Evolutionary conservation across 306 rosid genomes (phyloP), one percentile per base, ranked within the genome.

Genomic region (Rosa lucieae): DNA sequence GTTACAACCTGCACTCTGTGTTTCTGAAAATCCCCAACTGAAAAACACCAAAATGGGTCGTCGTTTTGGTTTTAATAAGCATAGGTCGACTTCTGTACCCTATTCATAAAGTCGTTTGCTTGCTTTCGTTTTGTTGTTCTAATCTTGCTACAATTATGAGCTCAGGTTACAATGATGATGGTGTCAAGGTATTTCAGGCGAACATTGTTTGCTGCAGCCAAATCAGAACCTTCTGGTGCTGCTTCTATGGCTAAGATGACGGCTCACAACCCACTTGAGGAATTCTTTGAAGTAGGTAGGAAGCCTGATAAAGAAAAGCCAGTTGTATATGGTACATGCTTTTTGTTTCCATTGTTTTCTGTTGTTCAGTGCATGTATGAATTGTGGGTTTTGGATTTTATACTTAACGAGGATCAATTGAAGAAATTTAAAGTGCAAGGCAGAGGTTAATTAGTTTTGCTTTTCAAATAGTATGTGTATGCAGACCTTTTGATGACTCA

Each of bases 261-360:
- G 32, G 77, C n/a, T 2, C 56, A 79, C 42, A 94, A 94, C 75
- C 97, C 97, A 55, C 97, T 94, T 61, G 84, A 90, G 66, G 92
- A 88, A 78, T 91, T 94, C 78, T 94, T 92, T 69, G 99, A 94
- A 88, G 79, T 37, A 42, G 93, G 88, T 63, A 87, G 93, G 85
- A 84, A 84, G 73, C 21, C 75, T 39, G 97, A 94, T 0, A 90
- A 89, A 44, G 99, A 88, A 14, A 85, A 87, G 76, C 97, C 99
- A 12, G 88, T 90, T 80, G 90, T 89, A 53, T 94, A 92, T 71
- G 99, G 99, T 94, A 87, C 70, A 23, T 37, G 67, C 48, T 62
- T 44, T 78, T 70, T 2, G n/a, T 76, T 85, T 81, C 59, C 52
- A 0, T 20, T 62, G 42, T 26, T 76, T 69, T 37, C 39, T 3